Evolutionary conservation across 805 yeast genomes (phyloP).

Genomic region (Ogataea angusta): DNA sequence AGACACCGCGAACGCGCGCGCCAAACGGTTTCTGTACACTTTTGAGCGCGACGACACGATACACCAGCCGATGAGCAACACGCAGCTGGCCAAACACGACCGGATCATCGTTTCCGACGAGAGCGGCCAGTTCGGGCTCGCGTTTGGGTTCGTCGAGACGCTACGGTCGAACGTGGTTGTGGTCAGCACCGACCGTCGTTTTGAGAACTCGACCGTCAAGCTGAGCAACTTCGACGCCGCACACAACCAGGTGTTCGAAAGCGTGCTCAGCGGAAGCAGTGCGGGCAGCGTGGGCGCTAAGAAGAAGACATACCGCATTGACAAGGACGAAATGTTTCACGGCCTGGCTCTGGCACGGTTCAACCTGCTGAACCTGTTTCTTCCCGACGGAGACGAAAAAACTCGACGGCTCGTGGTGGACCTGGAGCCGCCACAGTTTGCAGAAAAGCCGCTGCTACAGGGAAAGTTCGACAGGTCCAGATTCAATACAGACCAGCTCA

Average conservation of each 20-base stretch:
- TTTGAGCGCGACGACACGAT: conserved; percentile 38
- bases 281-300: conserved; percentile 8
- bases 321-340: conserved; percentile 72
- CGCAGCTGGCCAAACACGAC: conserved; percentile 59
- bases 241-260: conserved; percentile 49
- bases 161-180: conserved; percentile 43
- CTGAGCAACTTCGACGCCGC: conserved; percentile 39
- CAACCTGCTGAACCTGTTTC: conserved; percentile 68
- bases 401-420: conserved; percentile 54
- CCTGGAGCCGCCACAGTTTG: conserved; percentile 43
- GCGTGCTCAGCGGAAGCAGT: conserved; percentile 37
- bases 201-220: conserved; percentile 39
- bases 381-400: conserved; percentile 41
- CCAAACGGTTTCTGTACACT: conserved; percentile 41
- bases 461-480: conserved; percentile 19
- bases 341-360: conserved; percentile 75
- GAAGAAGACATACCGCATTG: conserved; percentile 55
- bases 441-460: conserved; percentile 20
- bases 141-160: conserved; percentile 54
- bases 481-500: conserved; percentile 69
- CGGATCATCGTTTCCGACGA: conserved; percentile 76
- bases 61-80: conserved; percentile 25
- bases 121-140: conserved; percentile 68
- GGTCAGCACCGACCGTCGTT: conserved; percentile 52
- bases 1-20: conserved; percentile 12